Evolutionary conservation across 768 basidiomycete species (phyloP).

Genomic region (Sutorius australiensis): DNA sequence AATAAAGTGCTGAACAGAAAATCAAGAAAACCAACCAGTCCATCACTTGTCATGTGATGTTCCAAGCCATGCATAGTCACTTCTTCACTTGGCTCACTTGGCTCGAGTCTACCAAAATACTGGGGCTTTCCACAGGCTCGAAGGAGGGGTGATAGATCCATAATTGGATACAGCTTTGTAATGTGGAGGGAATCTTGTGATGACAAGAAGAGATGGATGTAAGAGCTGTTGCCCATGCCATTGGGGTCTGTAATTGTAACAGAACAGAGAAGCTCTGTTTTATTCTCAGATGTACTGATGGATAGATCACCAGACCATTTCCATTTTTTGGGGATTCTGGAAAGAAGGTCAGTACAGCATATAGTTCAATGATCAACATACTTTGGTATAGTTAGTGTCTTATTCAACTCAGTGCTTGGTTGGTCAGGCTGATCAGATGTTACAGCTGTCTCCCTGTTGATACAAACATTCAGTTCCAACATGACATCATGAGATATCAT

Average conservation of each 20-base stretch:
- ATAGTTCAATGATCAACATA: constrained; percentile 10
- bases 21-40: constrained; percentile 38
- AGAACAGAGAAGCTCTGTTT: constrained; percentile 46
- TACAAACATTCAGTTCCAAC: background rate
- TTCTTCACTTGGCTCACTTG: constrained; percentile 38
- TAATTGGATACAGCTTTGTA: constrained; percentile 44
- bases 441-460: constrained; percentile 16
- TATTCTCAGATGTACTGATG: constrained; percentile 35
- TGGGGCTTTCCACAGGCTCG: constrained; percentile 46
- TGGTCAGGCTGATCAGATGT: constrained; percentile 2
- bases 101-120: constrained; percentile 51
- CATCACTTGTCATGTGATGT: constrained; percentile 43
- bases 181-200: constrained; percentile 41
- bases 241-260: constrained; percentile 45
- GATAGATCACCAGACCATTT: constrained; percentile 61
- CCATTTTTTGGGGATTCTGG: constrained; percentile 58
- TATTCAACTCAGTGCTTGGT: constrained; percentile 7
- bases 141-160: constrained; percentile 46
- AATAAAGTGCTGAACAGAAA: background rate
- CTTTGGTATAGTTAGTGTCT: constrained; percentile 23
- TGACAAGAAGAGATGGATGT: constrained; percentile 47
- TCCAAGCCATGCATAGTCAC: constrained; percentile 40
- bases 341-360: constrained; percentile 3
- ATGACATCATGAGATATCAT: background rate
- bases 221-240: constrained; percentile 40